Evolutionary conservation across 164 flowering plant species (phyloP).

Genomic region (Pachysandra terminalis): DNA sequence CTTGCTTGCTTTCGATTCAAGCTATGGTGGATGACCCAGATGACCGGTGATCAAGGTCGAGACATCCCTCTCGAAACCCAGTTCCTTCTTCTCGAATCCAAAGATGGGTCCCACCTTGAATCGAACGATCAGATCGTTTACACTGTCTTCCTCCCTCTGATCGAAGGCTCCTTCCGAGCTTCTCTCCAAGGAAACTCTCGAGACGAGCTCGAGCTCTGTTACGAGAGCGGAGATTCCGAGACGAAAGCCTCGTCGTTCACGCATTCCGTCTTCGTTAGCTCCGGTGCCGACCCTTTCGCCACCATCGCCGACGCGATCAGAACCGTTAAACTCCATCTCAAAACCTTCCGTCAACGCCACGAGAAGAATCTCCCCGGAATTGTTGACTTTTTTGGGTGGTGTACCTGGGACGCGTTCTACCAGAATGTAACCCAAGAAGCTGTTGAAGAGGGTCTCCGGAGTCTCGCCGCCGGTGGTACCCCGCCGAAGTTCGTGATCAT

Average conservation of each 20-base stretch:
- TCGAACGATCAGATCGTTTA: constrained; percentile 40
- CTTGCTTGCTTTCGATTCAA: constrained; percentile 86
- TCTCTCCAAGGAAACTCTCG: constrained; percentile 66
- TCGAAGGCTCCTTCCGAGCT: constrained; percentile 80
- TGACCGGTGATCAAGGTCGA: constrained; percentile 70
- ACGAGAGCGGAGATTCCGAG: constrained; percentile 81
- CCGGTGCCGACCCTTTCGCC: constrained; percentile 74
- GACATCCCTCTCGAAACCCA: constrained; percentile 92
- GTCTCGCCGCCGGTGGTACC: constrained; percentile 58
- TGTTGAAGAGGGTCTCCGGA: constrained; percentile 78
- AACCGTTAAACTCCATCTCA: constrained; percentile 62
- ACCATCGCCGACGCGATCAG: constrained; percentile 58
- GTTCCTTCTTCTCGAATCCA: constrained; percentile 66
- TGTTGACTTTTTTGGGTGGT: constrained; percentile 92
- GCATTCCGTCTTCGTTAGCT: constrained; percentile 52
- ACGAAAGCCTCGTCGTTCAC: constrained; percentile 57
- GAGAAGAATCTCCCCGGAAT: no score
- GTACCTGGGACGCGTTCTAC: constrained; percentile 99
- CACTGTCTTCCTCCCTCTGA: constrained; percentile 79
- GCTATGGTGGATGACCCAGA: constrained; percentile 98
- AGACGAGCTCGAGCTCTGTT: constrained; percentile 75
- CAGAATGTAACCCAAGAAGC: constrained; percentile 89
- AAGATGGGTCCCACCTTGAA: constrained; percentile 48
- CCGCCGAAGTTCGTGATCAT: constrained; percentile 90
- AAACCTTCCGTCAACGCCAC: constrained; percentile 66